A percentile compares a stretch with the other conserved stretches of the same genome.
Conservation (phyloP, 768 basidiomycete species). For the Fibroporia radiculosa region DNA sequence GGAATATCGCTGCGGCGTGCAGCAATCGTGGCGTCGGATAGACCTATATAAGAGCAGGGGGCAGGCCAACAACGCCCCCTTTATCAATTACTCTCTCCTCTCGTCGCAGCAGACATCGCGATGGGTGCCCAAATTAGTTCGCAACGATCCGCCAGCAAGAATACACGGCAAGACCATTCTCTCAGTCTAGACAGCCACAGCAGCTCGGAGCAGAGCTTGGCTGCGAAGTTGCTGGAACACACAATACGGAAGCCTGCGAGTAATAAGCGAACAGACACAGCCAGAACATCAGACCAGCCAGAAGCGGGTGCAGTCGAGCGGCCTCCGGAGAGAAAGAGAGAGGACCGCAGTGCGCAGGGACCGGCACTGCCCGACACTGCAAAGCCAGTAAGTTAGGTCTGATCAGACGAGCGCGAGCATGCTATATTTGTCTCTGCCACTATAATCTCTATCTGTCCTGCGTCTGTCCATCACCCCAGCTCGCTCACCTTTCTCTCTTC, state of each 20-base stretch:
- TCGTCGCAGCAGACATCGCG: too few relatives aligned
- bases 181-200: background rate
- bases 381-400: background rate
- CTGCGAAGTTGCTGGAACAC: too few relatives aligned
- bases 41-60: too few relatives aligned
- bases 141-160: background rate
- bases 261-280: too few relatives aligned
- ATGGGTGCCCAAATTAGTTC: background rate
- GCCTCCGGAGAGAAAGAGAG: background rate
- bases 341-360: background rate
- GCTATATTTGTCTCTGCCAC: constrained; percentile 5
- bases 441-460: background rate
- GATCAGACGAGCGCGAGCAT: background rate
- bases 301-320: background rate
- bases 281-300: background rate
- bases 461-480: background rate
- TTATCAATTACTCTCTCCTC: too few relatives aligned
- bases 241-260: too few relatives aligned
- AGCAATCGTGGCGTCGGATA: too few relatives aligned
- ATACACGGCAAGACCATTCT: background rate
- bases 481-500: background rate
- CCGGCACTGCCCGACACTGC: constrained; percentile 1
- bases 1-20: too few relatives aligned
- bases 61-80: too few relatives aligned
- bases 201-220: too few relatives aligned